A percentile compares a stretch with the other conserved stretches of the same genome.
These are phyloP conservation scores for Schwanniomyces etchellsii DNA, from an alignment of 1,139 yeast species.

Conservation along the genomic window DNA sequence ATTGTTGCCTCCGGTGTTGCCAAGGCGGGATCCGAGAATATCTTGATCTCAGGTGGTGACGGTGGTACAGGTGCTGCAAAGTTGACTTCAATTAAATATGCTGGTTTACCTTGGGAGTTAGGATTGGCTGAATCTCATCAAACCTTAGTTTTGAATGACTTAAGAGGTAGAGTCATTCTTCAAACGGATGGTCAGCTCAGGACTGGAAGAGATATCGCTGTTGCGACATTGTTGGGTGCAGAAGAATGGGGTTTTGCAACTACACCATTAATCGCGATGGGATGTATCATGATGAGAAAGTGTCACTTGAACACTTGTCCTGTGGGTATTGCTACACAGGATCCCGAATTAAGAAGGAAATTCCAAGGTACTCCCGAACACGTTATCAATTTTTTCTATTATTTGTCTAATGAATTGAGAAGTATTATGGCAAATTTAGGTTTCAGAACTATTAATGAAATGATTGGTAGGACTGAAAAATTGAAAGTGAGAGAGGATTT, in stretches of 20 bases:
- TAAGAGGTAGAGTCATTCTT: constrained; percentile 90
- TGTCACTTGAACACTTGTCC: constrained; percentile 95
- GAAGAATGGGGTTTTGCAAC: constrained; percentile 99
- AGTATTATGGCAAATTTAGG: constrained; percentile 92
- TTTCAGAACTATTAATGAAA: constrained; percentile 91
- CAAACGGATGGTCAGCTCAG: constrained; percentile 97
- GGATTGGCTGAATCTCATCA: constrained; percentile 98
- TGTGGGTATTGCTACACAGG: constrained; percentile 98
- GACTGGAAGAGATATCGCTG: constrained; percentile 94
- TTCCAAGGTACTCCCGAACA: constrained; percentile 98
- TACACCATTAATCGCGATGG: constrained; percentile 94
- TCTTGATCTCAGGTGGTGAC: constrained; percentile 93
- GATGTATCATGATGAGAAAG: constrained; percentile 93
- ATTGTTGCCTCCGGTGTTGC: constrained; percentile 99
- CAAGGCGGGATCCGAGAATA: constrained; percentile 96
- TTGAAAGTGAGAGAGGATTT: constrained; percentile 79
- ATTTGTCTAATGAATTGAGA: constrained; percentile 88
- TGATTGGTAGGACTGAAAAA: constrained; percentile 96
- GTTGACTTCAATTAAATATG: constrained; percentile 94
- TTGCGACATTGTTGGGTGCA: constrained; percentile 94
- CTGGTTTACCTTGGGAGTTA: constrained; percentile 98
- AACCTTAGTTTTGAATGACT: constrained; percentile 89
- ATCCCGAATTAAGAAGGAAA: constrained; percentile 87
- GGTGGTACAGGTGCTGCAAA: constrained; percentile 99
- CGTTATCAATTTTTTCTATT: constrained; percentile 95